phyloP scores from a whole-genome alignment of 108 stramenopile species.

The Nannochloropsis oceanica region DNA sequence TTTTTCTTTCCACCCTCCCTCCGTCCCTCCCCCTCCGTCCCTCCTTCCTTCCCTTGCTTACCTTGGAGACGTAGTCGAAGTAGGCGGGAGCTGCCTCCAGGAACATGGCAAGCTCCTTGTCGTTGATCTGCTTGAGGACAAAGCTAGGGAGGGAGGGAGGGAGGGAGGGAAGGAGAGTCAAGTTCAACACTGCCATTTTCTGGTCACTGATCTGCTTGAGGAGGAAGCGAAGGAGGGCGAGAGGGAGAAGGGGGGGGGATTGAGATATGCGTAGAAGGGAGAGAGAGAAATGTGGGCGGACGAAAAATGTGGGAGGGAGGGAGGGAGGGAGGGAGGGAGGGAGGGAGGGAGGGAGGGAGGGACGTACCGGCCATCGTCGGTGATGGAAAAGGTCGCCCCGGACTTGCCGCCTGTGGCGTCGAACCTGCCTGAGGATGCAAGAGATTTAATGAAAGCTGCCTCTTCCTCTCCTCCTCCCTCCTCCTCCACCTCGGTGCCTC shows the following conservation, averaged over 20 bases:
- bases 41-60: constrained; percentile 1
- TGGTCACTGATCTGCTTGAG: too few species aligned
- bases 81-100: constrained; percentile 64
- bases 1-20: neutral
- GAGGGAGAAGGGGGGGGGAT: neutral
- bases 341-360: neutral
- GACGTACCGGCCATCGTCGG: neutral
- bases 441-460: neutral
- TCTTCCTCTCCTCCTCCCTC: neutral
- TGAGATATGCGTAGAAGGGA: neutral
- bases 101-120: constrained; percentile 88
- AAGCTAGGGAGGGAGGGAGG: constrained; percentile 15
- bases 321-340: neutral
- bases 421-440: neutral
- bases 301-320: neutral
- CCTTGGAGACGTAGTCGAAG: constrained; percentile 81
- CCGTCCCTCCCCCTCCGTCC: neutral
- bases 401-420: neutral
- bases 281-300: too few species aligned
- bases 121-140: constrained; percentile 73
- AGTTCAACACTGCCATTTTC: too few species aligned
- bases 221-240: neutral
- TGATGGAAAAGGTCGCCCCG: neutral
- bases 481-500: neutral
- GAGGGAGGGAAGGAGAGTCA: neutral